phyloP scores from a whole-genome alignment of 805 yeast species.

The Saccharomycopsis sp. region DNA sequence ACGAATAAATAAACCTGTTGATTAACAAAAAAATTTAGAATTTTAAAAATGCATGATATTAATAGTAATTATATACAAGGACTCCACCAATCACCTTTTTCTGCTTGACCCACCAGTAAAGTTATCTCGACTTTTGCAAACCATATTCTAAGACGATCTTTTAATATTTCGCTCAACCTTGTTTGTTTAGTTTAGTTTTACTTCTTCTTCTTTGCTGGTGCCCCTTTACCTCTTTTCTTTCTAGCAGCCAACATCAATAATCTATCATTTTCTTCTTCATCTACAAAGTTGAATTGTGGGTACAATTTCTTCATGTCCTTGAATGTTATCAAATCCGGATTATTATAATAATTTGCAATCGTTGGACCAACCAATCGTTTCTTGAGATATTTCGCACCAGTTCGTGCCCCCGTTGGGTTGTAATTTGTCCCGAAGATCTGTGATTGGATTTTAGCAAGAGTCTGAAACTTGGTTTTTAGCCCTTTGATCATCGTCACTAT shows the following conservation, averaged over 20 bases:
- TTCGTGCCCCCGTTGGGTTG: slow-evolving; percentile 59
- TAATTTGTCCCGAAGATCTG: slow-evolving; percentile 62
- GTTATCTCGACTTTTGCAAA: no score
- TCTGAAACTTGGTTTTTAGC: slow-evolving; percentile 18
- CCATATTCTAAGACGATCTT: no score
- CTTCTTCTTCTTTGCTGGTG: slow-evolving; percentile 67
- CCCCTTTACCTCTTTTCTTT: slow-evolving; percentile 85
- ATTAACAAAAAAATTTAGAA: no score
- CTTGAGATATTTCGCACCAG: slow-evolving; percentile 65
- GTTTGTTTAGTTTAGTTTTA: no score
- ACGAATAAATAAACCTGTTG: no score
- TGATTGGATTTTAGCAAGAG: slow-evolving; percentile 47
- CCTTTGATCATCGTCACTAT: no score
- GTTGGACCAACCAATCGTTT: slow-evolving; percentile 67
- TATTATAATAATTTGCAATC: slow-evolving; percentile 68
- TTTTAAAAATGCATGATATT: no score
- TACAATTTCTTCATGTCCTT: slow-evolving; percentile 49
- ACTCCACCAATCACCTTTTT: no score
- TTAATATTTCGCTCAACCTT: no score
- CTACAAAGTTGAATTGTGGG: slow-evolving; percentile 44
- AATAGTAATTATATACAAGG: no score
- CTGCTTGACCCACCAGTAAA: no score
- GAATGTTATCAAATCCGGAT: slow-evolving; percentile 60
- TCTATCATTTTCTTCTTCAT: slow-evolving; percentile 67
- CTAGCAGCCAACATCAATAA: slow-evolving; percentile 54